Percentiles rank a stretch among this genome's conserved stretches.
Conservation (phyloP, 768 basidiomycete species). For the Lactarius vividus region DNA sequence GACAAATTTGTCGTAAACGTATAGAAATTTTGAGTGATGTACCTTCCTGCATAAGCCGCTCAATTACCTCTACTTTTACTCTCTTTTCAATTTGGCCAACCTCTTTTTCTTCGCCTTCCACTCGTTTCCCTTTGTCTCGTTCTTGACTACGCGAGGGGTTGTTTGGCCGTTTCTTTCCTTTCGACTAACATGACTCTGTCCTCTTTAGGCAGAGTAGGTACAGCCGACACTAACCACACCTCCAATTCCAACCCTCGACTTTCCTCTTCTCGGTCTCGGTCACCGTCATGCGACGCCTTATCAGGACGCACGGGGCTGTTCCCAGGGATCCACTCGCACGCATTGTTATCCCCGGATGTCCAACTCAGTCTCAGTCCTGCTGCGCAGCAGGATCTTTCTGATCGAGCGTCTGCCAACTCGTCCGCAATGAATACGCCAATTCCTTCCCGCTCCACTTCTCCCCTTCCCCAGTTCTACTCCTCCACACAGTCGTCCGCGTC, state of each 20-base stretch:
- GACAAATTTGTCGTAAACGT: neutral
- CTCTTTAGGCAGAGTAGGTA: constrained; percentile 1
- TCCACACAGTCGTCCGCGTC: constrained; percentile 54
- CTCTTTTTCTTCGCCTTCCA: constrained; percentile 2
- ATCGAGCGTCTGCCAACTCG: constrained; percentile 31
- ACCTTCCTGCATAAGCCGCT: neutral
- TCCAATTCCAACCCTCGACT: neutral
- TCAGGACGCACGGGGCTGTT: neutral
- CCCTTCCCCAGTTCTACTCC: constrained; percentile 53
- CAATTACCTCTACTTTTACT: neutral
- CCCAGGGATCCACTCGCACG: constrained; percentile 27
- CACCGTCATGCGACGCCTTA: neutral
- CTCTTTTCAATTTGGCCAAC: neutral
- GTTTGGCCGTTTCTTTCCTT: constrained; percentile 9
- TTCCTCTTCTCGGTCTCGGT: neutral
- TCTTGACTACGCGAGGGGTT: neutral
- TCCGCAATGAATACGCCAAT: constrained; percentile 46
- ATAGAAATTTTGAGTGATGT: neutral
- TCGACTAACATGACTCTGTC: constrained; percentile 7
- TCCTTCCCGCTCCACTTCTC: constrained; percentile 62
- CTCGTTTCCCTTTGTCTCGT: constrained; percentile 6
- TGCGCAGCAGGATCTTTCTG: constrained; percentile 9
- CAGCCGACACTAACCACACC: constrained; percentile 29
- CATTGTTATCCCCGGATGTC: constrained; percentile 5
- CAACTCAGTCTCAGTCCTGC: constrained; percentile 1